These are phyloP conservation scores for Pouteria campechiana DNA, from an alignment of 179 eudicot species.

Conservation along the genomic window DNA sequence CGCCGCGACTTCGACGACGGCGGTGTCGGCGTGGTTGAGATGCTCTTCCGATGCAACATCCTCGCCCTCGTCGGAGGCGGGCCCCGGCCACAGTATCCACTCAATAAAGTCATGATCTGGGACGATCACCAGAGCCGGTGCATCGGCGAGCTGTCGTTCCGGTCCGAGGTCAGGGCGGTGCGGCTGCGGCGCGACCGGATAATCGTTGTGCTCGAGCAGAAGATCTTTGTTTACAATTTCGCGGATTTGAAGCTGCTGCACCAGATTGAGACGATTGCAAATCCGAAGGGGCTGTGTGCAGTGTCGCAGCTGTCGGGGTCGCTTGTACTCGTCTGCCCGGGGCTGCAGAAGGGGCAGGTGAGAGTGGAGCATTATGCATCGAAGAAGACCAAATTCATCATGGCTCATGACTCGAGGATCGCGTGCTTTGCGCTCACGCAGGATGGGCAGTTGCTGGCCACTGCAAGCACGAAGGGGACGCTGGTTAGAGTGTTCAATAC, in stretches of 20 bases:
- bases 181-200: slow-evolving; percentile 61
- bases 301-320: slow-evolving; percentile 37
- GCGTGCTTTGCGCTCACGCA: slow-evolving; percentile 46
- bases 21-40: slow-evolving; percentile 47
- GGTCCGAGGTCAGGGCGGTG: slow-evolving; percentile 48
- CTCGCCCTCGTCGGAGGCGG: slow-evolving; percentile 61
- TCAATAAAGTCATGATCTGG: slow-evolving; percentile 70
- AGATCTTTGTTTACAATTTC: slow-evolving; percentile 58
- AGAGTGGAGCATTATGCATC: slow-evolving; percentile 66
- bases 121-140: slow-evolving; percentile 64
- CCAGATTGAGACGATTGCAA: slow-evolving; percentile 57
- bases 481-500: slow-evolving; percentile 63
- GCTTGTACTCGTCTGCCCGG: slow-evolving; percentile 52
- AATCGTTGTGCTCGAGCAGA: slow-evolving; percentile 38
- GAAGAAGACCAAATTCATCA: slow-evolving; percentile 47
- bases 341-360: slow-evolving; percentile 71
- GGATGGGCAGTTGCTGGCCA: slow-evolving; percentile 62
- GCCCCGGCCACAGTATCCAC: slow-evolving; percentile 36
- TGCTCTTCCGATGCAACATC: slow-evolving; percentile 66
- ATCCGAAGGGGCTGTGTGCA: slow-evolving; percentile 79
- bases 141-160: slow-evolving; percentile 55
- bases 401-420: slow-evolving; percentile 69
- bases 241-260: slow-evolving; percentile 53
- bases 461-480: slow-evolving; percentile 84
- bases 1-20: slow-evolving; percentile 30